phyloP scores from a whole-genome alignment of 345 rosid species.

The Moringa oleifera region DNA sequence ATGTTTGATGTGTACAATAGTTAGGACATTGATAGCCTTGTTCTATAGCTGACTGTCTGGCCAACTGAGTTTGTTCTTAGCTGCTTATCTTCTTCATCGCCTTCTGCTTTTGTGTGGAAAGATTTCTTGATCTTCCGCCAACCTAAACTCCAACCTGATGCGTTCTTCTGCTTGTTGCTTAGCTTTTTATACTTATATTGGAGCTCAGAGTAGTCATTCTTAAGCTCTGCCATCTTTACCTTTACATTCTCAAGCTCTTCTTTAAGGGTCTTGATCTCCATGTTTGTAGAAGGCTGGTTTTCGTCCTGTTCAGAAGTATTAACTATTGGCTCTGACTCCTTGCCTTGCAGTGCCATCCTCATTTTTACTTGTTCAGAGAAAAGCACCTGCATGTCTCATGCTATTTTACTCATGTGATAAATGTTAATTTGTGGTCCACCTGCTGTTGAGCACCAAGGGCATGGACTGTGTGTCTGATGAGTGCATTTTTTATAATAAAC shows the following conservation, averaged over 20 bases:
- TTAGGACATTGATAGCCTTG: slow-evolving; percentile 46
- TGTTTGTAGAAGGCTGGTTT: slow-evolving; percentile 31
- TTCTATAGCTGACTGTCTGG: slow-evolving; percentile 22
- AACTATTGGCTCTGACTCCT: slow-evolving; percentile 32
- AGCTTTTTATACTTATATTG: slow-evolving; percentile 54
- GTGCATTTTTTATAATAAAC: neutral
- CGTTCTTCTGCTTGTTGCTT: slow-evolving; percentile 38
- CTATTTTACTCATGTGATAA: neutral
- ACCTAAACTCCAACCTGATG: slow-evolving; percentile 30
- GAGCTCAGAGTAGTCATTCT: slow-evolving; percentile 58
- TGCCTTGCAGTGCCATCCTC: slow-evolving; percentile 57
- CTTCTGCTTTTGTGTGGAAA: slow-evolving; percentile 37
- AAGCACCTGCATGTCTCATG: slow-evolving; percentile 42
- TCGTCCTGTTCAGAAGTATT: slow-evolving; percentile 41
- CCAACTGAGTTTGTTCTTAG: slow-evolving; percentile 22
- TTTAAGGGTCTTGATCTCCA: slow-evolving; percentile 46
- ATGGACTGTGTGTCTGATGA: neutral
- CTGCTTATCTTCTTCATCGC: slow-evolving; percentile 30
- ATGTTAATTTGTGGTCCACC: neutral
- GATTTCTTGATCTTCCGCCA: slow-evolving; percentile 58
- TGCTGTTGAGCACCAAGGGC: neutral
- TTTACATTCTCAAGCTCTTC: slow-evolving; percentile 56
- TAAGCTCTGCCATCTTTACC: slow-evolving; percentile 54
- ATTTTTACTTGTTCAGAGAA: slow-evolving; percentile 83
- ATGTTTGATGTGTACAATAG: neutral